phyloP scores from a whole-genome alignment of 2,329 filamentous ascomycete genomes.

The Xylariaceae sp. region DNA sequence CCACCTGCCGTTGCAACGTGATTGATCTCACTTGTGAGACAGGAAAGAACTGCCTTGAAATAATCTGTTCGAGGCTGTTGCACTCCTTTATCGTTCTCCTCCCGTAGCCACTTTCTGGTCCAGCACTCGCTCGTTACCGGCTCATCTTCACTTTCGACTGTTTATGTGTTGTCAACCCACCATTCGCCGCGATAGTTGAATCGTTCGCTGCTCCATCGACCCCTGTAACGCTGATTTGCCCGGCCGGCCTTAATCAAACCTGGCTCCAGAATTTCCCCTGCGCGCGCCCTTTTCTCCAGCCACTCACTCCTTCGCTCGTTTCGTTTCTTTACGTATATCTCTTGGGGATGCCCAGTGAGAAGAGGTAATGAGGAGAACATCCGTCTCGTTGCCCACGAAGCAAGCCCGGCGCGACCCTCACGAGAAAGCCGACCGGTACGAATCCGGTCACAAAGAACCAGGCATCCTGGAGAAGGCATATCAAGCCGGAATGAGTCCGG shows the following conservation, averaged over 20 bases:
- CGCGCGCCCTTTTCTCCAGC: conserved; percentile 5
- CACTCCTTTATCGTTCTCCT: conserved; percentile 1
- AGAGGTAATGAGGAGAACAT: conserved; percentile 57
- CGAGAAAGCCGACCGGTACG: conserved; percentile 61
- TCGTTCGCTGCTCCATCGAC: background rate
- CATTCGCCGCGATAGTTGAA: background rate
- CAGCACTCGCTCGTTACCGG: conserved; percentile 14
- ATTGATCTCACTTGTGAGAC: background rate
- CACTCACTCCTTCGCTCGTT: conserved; percentile 12
- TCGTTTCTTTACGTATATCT: conserved; percentile 11
- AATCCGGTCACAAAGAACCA: conserved; percentile 41
- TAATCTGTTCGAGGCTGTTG: background rate
- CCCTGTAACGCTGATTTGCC: background rate
- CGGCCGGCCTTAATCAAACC: background rate
- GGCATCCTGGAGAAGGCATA: conserved; percentile 51
- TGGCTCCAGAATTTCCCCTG: conserved; percentile 1
- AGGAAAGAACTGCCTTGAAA: background rate
- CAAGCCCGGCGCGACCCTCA: conserved; percentile 55
- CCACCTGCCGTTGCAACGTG: background rate
- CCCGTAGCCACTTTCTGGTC: background rate
- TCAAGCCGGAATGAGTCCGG: conserved; percentile 56
- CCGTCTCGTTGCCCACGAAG: conserved; percentile 58
- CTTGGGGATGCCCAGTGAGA: conserved; percentile 27
- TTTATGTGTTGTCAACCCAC: background rate
- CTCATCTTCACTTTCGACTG: background rate